A percentile compares a stretch with the other conserved stretches of the same genome.
These are phyloP conservation scores for Haplographium delicatum DNA, from an alignment of 495 filamentous ascomycete species.

Conservation along the genomic window DNA sequence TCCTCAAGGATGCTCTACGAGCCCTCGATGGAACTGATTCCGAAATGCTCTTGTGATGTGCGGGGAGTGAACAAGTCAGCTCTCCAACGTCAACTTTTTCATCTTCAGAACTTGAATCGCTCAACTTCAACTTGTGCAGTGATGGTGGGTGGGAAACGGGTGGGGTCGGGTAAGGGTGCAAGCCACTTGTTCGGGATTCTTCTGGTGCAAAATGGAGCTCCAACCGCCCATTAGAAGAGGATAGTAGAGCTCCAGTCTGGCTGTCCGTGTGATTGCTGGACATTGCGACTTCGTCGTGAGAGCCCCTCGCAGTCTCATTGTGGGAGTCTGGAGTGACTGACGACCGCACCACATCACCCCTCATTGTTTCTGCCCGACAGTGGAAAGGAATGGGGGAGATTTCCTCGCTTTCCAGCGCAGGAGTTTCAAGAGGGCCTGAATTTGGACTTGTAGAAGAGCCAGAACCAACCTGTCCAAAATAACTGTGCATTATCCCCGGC, in stretches of 20 bases:
- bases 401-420: slow-evolving; percentile 34
- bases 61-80: slow-evolving; percentile 30
- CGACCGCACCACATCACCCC: slow-evolving; percentile 29
- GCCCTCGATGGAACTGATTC: slow-evolving; percentile 35
- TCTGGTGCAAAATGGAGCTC: slow-evolving; percentile 30
- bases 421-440: slow-evolving; percentile 35
- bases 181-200: slow-evolving; percentile 28
- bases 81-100: slow-evolving; percentile 26
- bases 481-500: slow-evolving; percentile 82
- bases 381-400: slow-evolving; percentile 11
- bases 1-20: slow-evolving; percentile 45
- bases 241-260: slow-evolving; percentile 48
- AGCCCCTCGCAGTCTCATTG: slow-evolving; percentile 14
- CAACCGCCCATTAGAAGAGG: slow-evolving; percentile 44
- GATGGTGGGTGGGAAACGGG: slow-evolving; percentile 52
- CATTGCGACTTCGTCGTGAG: slow-evolving; percentile 20
- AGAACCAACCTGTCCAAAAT: slow-evolving; percentile 96
- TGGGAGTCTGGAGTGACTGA: slow-evolving; percentile 30
- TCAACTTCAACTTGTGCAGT: slow-evolving; percentile 41
- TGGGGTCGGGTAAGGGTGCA: slow-evolving; percentile 52
- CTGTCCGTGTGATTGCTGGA: too few species aligned
- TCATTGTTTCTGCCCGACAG: slow-evolving; percentile 8
- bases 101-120: slow-evolving; percentile 39
- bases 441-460: slow-evolving; percentile 44
- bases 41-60: slow-evolving; percentile 34